Conservation (phyloP, 768 basidiomycete genomes). For the Melanogaster broomeanus region DNA sequence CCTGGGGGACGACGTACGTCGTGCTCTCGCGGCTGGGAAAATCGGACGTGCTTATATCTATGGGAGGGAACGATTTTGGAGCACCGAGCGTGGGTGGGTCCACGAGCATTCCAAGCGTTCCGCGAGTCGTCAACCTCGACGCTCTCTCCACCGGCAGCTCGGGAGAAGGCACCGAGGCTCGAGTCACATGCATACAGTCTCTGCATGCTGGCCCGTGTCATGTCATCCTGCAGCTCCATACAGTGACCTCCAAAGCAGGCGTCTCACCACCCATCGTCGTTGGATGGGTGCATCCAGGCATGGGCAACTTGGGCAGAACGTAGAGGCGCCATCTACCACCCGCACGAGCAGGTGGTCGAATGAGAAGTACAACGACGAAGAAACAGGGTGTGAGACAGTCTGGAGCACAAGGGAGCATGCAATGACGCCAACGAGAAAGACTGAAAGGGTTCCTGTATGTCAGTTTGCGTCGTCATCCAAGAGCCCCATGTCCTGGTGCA, state of each 20-base stretch:
- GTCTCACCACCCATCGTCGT: constrained; percentile 37
- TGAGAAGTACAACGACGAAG: too few species aligned
- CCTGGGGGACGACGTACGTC: constrained; percentile 86
- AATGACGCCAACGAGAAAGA: too few species aligned
- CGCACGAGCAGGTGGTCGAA: too few species aligned
- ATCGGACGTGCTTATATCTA: constrained; percentile 64
- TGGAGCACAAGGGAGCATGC: too few species aligned
- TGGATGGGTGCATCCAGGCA: constrained; percentile 86
- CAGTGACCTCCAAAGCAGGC: constrained; percentile 21
- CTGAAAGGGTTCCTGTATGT: too few species aligned
- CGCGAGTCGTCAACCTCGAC: constrained; percentile 13
- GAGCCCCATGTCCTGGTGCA: too few species aligned
- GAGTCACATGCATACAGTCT: constrained; percentile 37
- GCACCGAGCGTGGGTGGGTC: constrained; percentile 61
- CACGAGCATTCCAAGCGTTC: constrained; percentile 10
- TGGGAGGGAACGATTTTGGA: constrained; percentile 87
- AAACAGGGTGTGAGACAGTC: too few species aligned
- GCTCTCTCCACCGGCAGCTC: constrained; percentile 38
- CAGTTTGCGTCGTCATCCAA: too few species aligned
- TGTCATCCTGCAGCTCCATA: constrained; percentile 50
- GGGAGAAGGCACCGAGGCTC: constrained; percentile 23
- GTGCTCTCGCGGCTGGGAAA: constrained; percentile 48
- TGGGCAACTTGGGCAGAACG: constrained; percentile 69
- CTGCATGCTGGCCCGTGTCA: constrained; percentile 74
- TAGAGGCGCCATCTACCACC: too few species aligned